Percentiles rank a stretch among this genome's conserved stretches.
These are phyloP conservation scores for Alternaria ethzedia DNA, from an alignment of 2,329 filamentous ascomycete genomes.

Conservation along the genomic window DNA sequence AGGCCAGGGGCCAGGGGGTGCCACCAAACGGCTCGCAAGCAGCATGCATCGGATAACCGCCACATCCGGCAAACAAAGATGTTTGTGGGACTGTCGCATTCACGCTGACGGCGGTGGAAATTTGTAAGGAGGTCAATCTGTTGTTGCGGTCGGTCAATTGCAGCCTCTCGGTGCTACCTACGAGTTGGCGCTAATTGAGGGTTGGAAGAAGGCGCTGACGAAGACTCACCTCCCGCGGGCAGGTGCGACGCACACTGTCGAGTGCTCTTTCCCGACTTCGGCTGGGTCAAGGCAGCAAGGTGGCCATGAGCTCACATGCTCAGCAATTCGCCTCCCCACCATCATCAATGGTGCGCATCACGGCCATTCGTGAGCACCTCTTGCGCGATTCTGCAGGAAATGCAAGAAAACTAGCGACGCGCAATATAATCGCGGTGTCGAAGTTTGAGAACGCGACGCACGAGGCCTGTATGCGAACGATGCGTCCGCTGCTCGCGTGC, in stretches of 20 bases:
- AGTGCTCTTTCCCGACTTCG: conserved; percentile 22
- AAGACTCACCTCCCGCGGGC: neutral
- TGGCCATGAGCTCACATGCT: conserved; percentile 21
- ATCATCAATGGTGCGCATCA: neutral
- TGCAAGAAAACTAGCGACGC: neutral
- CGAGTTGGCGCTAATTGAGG: neutral
- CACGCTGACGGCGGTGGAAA: conserved; percentile 5
- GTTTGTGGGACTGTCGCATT: conserved; percentile 6
- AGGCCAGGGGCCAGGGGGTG: neutral
- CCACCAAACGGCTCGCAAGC: conserved; percentile 4
- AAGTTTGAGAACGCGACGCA: conserved; percentile 11
- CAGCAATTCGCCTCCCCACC: conserved; percentile 9
- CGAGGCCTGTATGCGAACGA: conserved; percentile 23
- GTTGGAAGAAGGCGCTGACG: conserved; percentile 7
- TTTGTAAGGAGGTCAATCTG: conserved; percentile 5
- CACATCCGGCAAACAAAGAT: conserved; percentile 6
- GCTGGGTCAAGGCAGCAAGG: conserved; percentile 34
- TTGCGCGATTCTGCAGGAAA: conserved; percentile 14
- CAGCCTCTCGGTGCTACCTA: neutral
- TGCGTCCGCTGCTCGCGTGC: conserved; percentile 18
- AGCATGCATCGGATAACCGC: conserved; percentile 5
- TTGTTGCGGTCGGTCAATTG: conserved; percentile 2
- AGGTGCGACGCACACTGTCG: neutral
- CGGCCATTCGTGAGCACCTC: neutral
- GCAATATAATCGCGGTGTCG: conserved; percentile 1